Evolutionary conservation across 1,284 basidiomycete species (phyloP), one percentile per base, ranked within the genome.

Genomic region (Rhizopogon parksii): DNA sequence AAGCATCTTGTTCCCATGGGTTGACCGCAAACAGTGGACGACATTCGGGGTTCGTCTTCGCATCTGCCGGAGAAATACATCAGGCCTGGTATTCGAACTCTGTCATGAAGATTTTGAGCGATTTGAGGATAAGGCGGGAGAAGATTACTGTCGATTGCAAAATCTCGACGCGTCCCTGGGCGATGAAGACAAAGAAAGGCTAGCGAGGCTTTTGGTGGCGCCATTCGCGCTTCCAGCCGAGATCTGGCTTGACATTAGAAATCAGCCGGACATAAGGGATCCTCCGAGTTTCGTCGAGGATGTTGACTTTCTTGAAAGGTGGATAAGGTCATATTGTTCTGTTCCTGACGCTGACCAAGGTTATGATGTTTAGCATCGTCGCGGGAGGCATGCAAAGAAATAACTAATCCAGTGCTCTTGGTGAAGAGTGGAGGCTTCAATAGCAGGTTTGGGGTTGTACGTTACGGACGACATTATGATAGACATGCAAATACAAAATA

Each of bases 91-190:
- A 6, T 45, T 45, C 17, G 42, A 45, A 9, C 42, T 45, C 14
- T 14, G 42, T 9, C 19, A 32, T 30, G 30, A 45, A 21, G 42
- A 45, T 21, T 21, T 45, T n/a, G 42, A 45, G 14, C 30, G 14
- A 17, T 45, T 45, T 19, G 42, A 45, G 11, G 30, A 45, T n/a
- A 45, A 21, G 42, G 42, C 42, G 14, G 42, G 42, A 45, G 6
- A 45, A 9, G 42, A 45, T 4, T 21, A 34, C 8, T n/a, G 8
- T 8, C 30, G 5, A 19, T 11, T 45, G 30, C 17, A 34, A 34
- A n/a, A 14, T 4, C 14, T 45, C 7, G 12, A 45, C 9, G 14
- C 30, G 3, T 5, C 5, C 14, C n/a, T 45, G 42, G 42, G 32
- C 30, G 30, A 34, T 21, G 17, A 34, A 21, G 11, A 32, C 12